phyloP scores from a whole-genome alignment of 345 rosid species.

The Linum lewisii region DNA sequence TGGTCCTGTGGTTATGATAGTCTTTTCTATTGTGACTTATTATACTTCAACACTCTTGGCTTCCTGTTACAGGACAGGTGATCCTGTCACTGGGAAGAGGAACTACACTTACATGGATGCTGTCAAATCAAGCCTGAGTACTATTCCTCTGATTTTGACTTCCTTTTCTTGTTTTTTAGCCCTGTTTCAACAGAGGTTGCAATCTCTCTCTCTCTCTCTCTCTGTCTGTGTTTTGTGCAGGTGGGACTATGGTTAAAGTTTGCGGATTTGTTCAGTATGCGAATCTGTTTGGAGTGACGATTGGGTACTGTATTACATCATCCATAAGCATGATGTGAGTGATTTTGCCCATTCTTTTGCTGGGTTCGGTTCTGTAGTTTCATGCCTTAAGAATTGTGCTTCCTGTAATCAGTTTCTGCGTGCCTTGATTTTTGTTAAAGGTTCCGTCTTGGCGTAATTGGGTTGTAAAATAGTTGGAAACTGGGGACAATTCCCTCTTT shows the following conservation, averaged over 20 bases:
- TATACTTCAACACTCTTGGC: background rate
- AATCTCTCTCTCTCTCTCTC: too few species aligned
- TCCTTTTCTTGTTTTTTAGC: background rate
- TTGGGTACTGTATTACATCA: constrained; percentile 1
- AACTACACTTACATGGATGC: constrained; percentile 6
- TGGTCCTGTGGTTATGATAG: background rate
- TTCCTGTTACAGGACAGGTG: background rate
- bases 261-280: constrained; percentile 1
- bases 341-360: background rate
- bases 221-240: background rate
- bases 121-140: constrained; percentile 2
- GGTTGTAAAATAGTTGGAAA: too few species aligned
- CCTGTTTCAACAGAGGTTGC: background rate
- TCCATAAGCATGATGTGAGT: constrained; percentile 5
- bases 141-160: background rate
- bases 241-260: background rate
- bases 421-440: too few species aligned
- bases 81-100: constrained; percentile 2
- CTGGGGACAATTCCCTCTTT: too few species aligned
- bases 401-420: too few species aligned
- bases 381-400: too few species aligned
- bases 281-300: background rate
- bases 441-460: too few species aligned
- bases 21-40: constrained; percentile 1
- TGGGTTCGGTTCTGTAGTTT: too few species aligned